These are phyloP conservation scores for Botryosphaeria dothidea DNA, from an alignment of 2,329 filamentous ascomycete genomes.

Conservation along the genomic window DNA sequence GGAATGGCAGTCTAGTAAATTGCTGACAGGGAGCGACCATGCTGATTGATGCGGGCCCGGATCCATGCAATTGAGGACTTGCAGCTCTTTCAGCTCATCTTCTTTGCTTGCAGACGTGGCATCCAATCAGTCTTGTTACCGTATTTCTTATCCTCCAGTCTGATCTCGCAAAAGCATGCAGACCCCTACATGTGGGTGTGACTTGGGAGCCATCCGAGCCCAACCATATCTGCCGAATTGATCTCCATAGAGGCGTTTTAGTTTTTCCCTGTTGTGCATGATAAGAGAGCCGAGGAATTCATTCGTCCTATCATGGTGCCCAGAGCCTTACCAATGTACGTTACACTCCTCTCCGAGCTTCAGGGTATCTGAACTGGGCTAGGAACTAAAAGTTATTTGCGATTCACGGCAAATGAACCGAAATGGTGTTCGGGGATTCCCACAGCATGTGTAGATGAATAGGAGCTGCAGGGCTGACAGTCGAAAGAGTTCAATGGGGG, in stretches of 20 bases:
- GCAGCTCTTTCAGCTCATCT: too few species aligned
- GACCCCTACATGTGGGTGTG: not conserved
- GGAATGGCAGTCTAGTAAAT: not conserved
- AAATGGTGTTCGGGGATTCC: not conserved
- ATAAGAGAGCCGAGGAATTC: not conserved
- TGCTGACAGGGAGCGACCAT: not conserved
- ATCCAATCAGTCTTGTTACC: not conserved
- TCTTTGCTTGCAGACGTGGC: not conserved
- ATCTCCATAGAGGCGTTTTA: not conserved
- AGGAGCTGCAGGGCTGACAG: too few species aligned
- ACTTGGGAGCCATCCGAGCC: not conserved
- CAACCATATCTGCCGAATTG: not conserved
- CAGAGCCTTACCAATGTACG: not conserved
- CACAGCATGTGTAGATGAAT: not conserved
- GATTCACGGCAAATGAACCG: not conserved
- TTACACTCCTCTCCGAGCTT: not conserved
- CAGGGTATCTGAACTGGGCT: not conserved
- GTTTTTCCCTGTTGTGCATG: not conserved
- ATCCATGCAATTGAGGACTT: not conserved
- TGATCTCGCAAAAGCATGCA: not conserved
- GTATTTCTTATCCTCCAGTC: not conserved
- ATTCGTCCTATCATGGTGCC: not conserved
- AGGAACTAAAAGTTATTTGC: not conserved
- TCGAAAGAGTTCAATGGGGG: too few species aligned
- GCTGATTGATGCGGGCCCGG: not conserved